These are phyloP conservation scores for Thuja plicata DNA, from an alignment of 83 land plant species.

Conservation along the genomic window DNA sequence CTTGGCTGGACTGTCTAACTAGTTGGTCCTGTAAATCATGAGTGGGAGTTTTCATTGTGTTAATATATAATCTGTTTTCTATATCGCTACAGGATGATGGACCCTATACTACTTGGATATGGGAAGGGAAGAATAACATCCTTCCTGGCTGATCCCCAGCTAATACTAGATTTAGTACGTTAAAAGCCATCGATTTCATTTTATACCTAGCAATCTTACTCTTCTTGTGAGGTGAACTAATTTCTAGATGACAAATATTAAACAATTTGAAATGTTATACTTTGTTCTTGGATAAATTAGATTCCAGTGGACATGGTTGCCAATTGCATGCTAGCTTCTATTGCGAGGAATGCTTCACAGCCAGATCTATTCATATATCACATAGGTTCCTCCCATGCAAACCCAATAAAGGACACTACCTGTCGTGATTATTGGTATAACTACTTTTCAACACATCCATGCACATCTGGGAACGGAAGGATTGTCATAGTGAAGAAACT, in stretches of 20 bases:
- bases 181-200: too few species aligned
- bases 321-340: slow-evolving; percentile 49
- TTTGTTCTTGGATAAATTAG: slow-evolving; percentile 18
- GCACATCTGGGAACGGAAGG: slow-evolving; percentile 35
- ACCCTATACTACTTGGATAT: slow-evolving; percentile 39
- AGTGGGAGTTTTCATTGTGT: too few species aligned
- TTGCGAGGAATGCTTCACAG: slow-evolving; percentile 30
- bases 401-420: slow-evolving; percentile 32
- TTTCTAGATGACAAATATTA: too few species aligned
- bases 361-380: slow-evolving; percentile 43
- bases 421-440: neutral
- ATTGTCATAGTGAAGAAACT: slow-evolving; percentile 18
- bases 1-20: too few species aligned
- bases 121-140: slow-evolving; percentile 39
- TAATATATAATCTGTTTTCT: too few species aligned
- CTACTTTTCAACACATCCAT: slow-evolving; percentile 46
- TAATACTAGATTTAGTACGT: slow-evolving; percentile 32
- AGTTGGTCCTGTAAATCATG: too few species aligned
- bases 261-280: too few species aligned
- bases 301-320: slow-evolving; percentile 71
- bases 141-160: slow-evolving; percentile 21
- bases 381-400: slow-evolving; percentile 48
- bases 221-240: too few species aligned
- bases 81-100: slow-evolving; percentile 37
- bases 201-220: too few species aligned